Evolutionary conservation across 2,329 filamentous ascomycete species (phyloP), one percentile per base, ranked within the genome.

Genomic region (Coniochaeta ligniaria): DNA sequence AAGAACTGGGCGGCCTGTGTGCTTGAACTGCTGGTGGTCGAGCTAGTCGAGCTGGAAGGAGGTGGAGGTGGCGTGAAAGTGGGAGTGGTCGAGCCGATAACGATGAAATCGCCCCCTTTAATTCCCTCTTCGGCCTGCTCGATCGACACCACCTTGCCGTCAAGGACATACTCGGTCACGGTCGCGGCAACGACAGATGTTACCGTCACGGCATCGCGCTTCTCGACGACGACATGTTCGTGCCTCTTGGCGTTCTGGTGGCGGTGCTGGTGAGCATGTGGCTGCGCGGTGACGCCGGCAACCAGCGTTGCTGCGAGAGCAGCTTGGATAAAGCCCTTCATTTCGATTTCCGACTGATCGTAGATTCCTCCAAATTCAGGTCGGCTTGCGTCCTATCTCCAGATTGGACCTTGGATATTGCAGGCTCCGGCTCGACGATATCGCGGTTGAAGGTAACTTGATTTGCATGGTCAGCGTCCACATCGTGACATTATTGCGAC

Each of bases 91-190:
- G 85, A 83, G 65, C 85, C 83, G 54, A 89, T 78, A 57, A 90
- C 77, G 55, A 88, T 79, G 77, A 86, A 95, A 55, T 84, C 82
- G 59, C 92, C 90, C 63, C 88, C 83, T 61, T 82, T 76, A 67
- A 98, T 81, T 65, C 92, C 91, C 60, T 83, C 72, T 76, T 88
- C 82, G 59, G 92, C 92, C 62, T 92, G 83, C 0, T 82, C 74
- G 62, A 82, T 75, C 59, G 79, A 78, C 66, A 96, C 81, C 36
- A 77, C 64, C 69, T 86, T 67, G 63, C 87, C 88, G 63, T 89
- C 84, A 59, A 93, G 78, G 28, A 72, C 81, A 76, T 93, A 97
- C 60, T 88, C 82, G 60, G 87, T 84, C 66, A 87, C 83, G 58
- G 85, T 87, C 47, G 65, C 66, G 47, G 66, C 59, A 24, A 82